phyloP scores from a whole-genome alignment of 495 filamentous ascomycete genomes.

The Lasiosphaeria hispida region DNA sequence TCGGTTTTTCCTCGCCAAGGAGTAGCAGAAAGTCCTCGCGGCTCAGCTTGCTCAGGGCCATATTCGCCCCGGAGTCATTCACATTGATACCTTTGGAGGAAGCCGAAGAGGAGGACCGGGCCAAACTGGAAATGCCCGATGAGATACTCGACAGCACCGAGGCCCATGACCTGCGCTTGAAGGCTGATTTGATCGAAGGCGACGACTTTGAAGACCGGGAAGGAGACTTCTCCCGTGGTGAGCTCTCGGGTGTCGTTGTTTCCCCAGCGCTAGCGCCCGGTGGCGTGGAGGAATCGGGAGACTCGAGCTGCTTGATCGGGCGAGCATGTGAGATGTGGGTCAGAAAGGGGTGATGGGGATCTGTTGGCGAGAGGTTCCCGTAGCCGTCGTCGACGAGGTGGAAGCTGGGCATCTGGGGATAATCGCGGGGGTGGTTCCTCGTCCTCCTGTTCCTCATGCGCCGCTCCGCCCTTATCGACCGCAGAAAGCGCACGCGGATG shows the following conservation, averaged over 20 bases:
- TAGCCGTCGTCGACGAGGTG: neutral
- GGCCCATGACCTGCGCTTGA: conserved; percentile 33
- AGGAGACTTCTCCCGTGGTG: conserved; percentile 25
- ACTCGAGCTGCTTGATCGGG: conserved; percentile 21
- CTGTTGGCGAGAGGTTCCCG: neutral
- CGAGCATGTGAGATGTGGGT: conserved; percentile 8
- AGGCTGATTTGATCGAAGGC: conserved; percentile 29
- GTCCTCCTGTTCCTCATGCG: conserved; percentile 21
- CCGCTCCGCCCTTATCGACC: conserved; percentile 29
- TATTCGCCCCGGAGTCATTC: conserved; percentile 22
- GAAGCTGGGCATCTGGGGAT: neutral
- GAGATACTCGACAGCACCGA: conserved; percentile 36
- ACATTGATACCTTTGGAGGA: conserved; percentile 28
- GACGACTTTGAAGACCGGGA: conserved; percentile 25
- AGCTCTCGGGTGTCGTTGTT: conserved; percentile 21
- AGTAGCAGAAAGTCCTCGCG: conserved; percentile 31
- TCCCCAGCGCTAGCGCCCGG: conserved; percentile 19
- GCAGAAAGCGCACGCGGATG: conserved; percentile 30
- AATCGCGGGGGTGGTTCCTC: conserved; percentile 11
- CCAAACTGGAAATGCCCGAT: conserved; percentile 34
- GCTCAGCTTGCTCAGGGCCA: conserved; percentile 32
- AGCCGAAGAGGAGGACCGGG: conserved; percentile 31
- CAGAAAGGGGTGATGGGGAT: conserved; percentile 8
- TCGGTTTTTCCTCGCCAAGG: conserved; percentile 28
- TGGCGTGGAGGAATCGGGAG: conserved; percentile 23